Conservation (phyloP, 2,329 filamentous ascomycete genomes). For the Colletotrichum theobromicola region DNA sequence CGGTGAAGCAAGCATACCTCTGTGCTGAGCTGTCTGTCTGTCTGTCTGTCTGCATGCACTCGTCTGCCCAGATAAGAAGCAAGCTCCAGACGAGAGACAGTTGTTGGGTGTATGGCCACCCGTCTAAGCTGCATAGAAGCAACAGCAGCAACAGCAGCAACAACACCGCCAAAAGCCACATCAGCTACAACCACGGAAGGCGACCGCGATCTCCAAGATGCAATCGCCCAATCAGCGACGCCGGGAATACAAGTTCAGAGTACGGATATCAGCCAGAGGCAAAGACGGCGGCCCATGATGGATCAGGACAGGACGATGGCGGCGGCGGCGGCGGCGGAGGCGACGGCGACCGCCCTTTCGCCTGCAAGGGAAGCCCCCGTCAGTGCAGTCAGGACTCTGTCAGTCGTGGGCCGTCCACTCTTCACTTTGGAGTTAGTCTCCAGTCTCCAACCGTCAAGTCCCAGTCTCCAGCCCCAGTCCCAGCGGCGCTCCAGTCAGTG, state of each 20-base stretch:
- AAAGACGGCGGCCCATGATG: conserved; percentile 7
- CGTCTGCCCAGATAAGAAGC: background rate
- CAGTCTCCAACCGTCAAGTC: background rate
- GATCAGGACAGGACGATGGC: background rate
- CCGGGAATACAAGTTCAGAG: background rate
- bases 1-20: background rate
- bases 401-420: background rate
- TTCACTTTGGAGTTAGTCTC: background rate
- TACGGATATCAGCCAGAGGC: background rate
- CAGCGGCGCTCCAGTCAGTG: background rate
- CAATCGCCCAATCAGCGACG: background rate
- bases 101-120: background rate
- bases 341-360: conserved; percentile 19
- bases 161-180: background rate
- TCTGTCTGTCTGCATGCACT: background rate
- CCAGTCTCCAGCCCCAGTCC: background rate
- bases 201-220: background rate
- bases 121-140: background rate
- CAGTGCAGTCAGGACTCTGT: background rate
- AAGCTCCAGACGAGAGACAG: background rate
- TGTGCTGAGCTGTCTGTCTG: background rate
- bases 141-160: background rate
- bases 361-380: conserved; percentile 16
- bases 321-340: conserved; percentile 5
- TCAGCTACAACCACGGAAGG: background rate